Evolutionary conservation across 1,139 yeast genomes (phyloP), one percentile per base, ranked within the genome.

Genomic region (Hyphopichia khmerensis): DNA sequence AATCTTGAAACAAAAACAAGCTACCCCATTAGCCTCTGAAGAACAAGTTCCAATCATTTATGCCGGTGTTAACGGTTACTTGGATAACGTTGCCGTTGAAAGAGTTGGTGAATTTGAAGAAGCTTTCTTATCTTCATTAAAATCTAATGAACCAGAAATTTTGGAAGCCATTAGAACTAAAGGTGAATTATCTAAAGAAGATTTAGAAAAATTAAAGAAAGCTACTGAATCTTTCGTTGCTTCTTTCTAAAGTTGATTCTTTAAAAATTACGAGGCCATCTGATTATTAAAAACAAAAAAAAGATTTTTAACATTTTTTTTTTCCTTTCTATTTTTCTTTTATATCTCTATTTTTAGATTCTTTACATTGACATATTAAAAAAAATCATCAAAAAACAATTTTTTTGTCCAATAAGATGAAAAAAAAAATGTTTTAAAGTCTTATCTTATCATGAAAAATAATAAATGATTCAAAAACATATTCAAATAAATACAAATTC

Each of bases 51-150:
- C 99, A 72, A 81, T 90, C 69, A 91, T 95, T 71, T 95, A 74
- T 82, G 99, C 99, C 59, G 99, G 96, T 88, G 99, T 95, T 67
- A 91, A 93, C 84, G 99, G 99, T 84, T 89, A 69, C 91, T 86
- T 95, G 69, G 99, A 95, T 73, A 67, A 76, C 59, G 69, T 95
- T 63, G 87, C 96, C 57, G 78, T 93, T 60, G 82, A 84, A 67
- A 87, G 89, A 75, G 83, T 95, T 65, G 89, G 79, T 71, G 89
- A 87, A 72, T 95, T 87, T 67, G 99, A 95, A 84, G 75, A 82
- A 64, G 84, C 91, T 65, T 93, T 91, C 93, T 77, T 87, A 69
- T 79, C 96, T 59, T 80, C 83, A 79, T 84, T 93, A 75, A 87
- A 89, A 80, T 72, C 98, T 56, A 89, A 88, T 79, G 95, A 90